Base-by-base conservation (phyloP, 345 rosid genomes). In the Corchorus olitorius region DNA sequence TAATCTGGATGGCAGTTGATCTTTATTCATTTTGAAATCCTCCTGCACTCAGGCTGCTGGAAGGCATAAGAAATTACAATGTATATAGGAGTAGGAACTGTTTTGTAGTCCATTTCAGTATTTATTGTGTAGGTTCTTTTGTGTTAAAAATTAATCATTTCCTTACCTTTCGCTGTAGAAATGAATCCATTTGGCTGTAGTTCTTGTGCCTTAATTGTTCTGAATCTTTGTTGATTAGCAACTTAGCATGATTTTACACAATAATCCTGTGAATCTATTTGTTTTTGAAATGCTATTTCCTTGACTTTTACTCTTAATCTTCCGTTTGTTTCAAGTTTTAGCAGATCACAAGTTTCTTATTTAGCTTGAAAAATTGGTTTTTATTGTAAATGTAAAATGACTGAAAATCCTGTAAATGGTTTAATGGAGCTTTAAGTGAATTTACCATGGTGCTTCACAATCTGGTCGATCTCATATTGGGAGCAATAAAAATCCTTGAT, bases 61-160 rank as follows among this genome's bases (percentile, higher is more conserved):
- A 69, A 63, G 69, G 37, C 73, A 54, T 63, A 67, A 27, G 81
- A n/a, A 70, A 53, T 39, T 70, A 35, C 62, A 54, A 69, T 75
- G 79, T 55, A 72, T 33, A 72, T 70, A 81, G 82, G 65, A 70
- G 68, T 73, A 37, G 52, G 59, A 45, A 65, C 75, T 3, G 33
- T 73, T 27, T 65, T 49, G 67, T 64, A 27, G 43, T 52, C 67
- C 15, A 48, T 61, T 11, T 22, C 52, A 70, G 67, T 70, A 41
- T 66, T 33, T 58, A 35, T 71, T 71, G 64, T 75, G 49, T 70
- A 54, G 17, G 27, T 27, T 53, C 16, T 3, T 5, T 6, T 54
- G 20, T 55, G 59, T n/a, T 55, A 1, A 55, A 55, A 11, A 4
- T 39, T 39, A 6, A 6, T 6, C 61, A 19, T 19, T 56, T 56